A percentile compares a stretch with the other conserved stretches of the same genome.
Evolutionary conservation across 176 grass and related monocot genomes (phyloP).

Genomic region (Saccharum spontaneum): DNA sequence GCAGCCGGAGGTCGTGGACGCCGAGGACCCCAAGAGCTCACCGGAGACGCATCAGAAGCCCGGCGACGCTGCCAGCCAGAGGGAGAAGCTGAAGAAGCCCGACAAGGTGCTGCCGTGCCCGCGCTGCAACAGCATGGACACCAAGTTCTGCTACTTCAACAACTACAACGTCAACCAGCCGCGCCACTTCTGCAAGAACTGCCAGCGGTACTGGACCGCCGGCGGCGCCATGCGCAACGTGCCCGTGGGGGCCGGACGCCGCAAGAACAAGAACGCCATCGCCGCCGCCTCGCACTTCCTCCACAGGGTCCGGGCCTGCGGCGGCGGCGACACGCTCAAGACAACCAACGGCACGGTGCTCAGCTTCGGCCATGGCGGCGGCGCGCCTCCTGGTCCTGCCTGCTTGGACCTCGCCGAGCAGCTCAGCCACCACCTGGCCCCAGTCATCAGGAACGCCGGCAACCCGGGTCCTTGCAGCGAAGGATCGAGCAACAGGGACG

Average conservation of each 20-base stretch:
- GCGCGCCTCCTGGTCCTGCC: not conserved
- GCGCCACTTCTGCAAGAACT: slow-evolving; percentile 92
- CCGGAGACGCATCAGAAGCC: not conserved
- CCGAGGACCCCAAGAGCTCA: slow-evolving; percentile 32
- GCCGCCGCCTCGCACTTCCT: slow-evolving; percentile 43
- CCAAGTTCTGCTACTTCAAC: slow-evolving; percentile 83
- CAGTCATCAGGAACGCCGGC: not conserved
- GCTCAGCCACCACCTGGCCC: slow-evolving; percentile 2
- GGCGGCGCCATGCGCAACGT: slow-evolving; percentile 91
- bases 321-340: slow-evolving; percentile 8
- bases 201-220: slow-evolving; percentile 94
- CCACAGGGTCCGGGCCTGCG: slow-evolving; percentile 23
- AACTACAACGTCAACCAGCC: slow-evolving; percentile 91
- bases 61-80: not conserved
- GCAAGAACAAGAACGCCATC: slow-evolving; percentile 73
- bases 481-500: slow-evolving; percentile 42
- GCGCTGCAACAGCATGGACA: slow-evolving; percentile 62
- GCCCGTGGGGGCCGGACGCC: slow-evolving; percentile 74
- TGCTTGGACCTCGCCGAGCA: slow-evolving; percentile 18
- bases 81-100: slow-evolving; percentile 61
- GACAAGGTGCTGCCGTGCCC: slow-evolving; percentile 76
- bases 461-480: slow-evolving; percentile 21
- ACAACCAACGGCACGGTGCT: slow-evolving; percentile 43
- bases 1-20: slow-evolving; percentile 46
- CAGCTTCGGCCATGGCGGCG: slow-evolving; percentile 45